These are phyloP conservation scores for Scenedesmus sp. DNA, from an alignment of 163 green algal genomes.

Conservation along the genomic window DNA sequence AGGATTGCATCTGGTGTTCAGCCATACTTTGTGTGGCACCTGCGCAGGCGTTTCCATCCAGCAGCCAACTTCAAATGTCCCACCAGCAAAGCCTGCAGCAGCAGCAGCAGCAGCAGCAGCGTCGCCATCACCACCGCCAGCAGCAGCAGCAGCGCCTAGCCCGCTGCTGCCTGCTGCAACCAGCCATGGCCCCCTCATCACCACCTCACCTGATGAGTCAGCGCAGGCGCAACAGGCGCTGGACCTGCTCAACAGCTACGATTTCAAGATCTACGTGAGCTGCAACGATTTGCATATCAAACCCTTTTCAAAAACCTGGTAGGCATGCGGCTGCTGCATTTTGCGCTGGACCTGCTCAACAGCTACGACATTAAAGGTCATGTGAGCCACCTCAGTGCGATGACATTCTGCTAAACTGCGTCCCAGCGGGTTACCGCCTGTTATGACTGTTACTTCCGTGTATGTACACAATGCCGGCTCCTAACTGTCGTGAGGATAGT, in stretches of 20 bases:
- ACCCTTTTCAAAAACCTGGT: too few relatives aligned
- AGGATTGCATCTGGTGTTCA: neutral
- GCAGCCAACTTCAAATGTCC: neutral
- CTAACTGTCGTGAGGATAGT: too few relatives aligned
- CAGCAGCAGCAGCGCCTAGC: neutral
- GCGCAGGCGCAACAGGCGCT: constrained; percentile 3
- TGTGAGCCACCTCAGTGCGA: too few relatives aligned
- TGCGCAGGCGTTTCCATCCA: neutral
- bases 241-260: constrained; percentile 20
- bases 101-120: constrained; percentile 16
- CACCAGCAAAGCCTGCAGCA: neutral
- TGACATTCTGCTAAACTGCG: too few relatives aligned
- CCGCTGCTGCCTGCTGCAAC: neutral
- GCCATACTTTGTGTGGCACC: too few relatives aligned
- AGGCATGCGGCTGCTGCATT: too few relatives aligned
- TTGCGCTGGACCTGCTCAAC: too few relatives aligned
- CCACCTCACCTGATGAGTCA: neutral
- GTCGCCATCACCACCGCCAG: neutral
- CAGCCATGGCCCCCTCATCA: neutral
- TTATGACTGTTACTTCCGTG: too few relatives aligned
- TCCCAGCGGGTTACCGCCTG: too few relatives aligned
- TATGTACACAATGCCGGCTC: too few relatives aligned
- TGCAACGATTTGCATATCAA: too few relatives aligned
- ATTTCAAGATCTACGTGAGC: constrained; percentile 27
- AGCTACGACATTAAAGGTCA: too few relatives aligned